Conservation (phyloP, 2,329 filamentous ascomycete genomes). For the Colletotrichum spaethianum region DNA sequence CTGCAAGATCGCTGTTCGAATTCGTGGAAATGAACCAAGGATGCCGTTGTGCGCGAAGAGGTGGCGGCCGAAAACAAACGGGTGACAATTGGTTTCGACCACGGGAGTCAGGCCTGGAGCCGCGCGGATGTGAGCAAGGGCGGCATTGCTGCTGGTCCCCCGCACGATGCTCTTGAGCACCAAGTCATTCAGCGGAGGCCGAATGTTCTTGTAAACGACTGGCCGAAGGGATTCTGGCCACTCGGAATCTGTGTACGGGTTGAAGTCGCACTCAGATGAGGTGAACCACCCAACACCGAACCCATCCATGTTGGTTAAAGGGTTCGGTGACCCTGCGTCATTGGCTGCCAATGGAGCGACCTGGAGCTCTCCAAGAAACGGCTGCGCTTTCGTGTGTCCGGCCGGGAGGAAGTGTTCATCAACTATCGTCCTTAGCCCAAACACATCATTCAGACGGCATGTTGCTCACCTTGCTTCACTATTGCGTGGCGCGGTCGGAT, state of each 20-base stretch:
- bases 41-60: constrained; percentile 38
- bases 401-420: constrained; percentile 33
- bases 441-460: neutral
- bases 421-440: neutral
- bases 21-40: constrained; percentile 21
- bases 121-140: constrained; percentile 32
- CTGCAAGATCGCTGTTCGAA: constrained; percentile 23
- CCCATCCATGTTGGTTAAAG: constrained; percentile 35
- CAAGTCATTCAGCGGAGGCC: constrained; percentile 33
- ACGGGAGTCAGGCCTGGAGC: constrained; percentile 27
- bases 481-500: constrained; percentile 31
- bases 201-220: constrained; percentile 32
- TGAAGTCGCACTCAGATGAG: constrained; percentile 24
- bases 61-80: constrained; percentile 32
- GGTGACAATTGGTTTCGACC: constrained; percentile 35
- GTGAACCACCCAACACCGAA: constrained; percentile 33
- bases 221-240: constrained; percentile 24
- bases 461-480: constrained; percentile 28
- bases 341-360: constrained; percentile 25
- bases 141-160: constrained; percentile 31
- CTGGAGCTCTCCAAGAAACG: constrained; percentile 5
- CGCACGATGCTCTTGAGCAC: constrained; percentile 29
- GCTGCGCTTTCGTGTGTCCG: constrained; percentile 11
- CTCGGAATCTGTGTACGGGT: neutral
- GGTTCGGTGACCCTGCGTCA: constrained; percentile 27